A percentile compares a stretch with the other conserved stretches of the same genome.
Conservation (phyloP, 1,284 basidiomycete species). For the Sanguinoderma infundibulare region DNA sequence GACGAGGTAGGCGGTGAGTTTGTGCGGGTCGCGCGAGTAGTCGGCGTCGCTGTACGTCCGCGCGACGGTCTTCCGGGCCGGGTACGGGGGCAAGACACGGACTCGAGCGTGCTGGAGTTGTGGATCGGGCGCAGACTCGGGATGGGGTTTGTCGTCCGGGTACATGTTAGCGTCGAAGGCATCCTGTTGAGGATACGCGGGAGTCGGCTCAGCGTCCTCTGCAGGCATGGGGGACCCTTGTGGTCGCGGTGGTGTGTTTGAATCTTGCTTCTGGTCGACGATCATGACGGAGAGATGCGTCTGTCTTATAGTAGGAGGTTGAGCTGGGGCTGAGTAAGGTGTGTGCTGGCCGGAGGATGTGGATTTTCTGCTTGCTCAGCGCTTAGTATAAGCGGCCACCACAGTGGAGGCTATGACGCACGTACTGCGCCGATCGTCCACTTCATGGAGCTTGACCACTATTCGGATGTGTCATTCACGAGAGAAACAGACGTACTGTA, state of each 20-base stretch:
- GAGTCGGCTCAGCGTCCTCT: neutral
- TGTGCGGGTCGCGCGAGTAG: constrained; percentile 2
- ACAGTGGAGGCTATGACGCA: neutral
- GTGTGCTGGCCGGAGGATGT: neutral
- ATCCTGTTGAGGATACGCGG: neutral
- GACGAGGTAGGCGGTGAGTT: constrained; percentile 1
- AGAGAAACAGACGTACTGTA: no score
- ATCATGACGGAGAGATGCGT: neutral
- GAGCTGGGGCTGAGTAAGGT: neutral
- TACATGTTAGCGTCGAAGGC: neutral
- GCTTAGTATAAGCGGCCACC: no score
- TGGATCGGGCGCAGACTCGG: neutral
- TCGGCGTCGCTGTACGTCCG: neutral
- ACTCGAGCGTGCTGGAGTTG: neutral
- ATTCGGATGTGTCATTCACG: neutral
- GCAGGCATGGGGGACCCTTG: neutral
- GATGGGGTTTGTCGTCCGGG: neutral
- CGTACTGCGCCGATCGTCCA: neutral
- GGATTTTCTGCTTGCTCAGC: no score
- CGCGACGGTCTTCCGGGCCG: neutral
- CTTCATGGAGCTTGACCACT: no score
- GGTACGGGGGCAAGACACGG: neutral
- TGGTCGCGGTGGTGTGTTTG: neutral
- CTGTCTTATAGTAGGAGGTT: neutral
- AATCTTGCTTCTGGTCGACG: neutral